Evolutionary conservation across 805 yeast species (phyloP).

Genomic region (Debaryomyces prosopidis): DNA sequence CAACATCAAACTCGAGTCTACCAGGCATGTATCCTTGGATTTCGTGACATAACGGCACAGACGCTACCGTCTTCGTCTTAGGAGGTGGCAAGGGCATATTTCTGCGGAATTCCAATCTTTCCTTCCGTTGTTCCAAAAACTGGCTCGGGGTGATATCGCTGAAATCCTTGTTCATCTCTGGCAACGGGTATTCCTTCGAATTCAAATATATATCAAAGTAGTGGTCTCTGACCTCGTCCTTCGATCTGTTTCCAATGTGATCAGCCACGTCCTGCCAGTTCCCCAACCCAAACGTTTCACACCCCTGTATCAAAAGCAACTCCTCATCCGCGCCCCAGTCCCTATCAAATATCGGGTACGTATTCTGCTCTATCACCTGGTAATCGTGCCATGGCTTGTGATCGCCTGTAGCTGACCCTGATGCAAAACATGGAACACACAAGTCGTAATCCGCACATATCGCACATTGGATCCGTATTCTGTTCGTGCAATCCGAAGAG

Average conservation of each 20-base stretch:
- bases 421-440: slow-evolving; percentile 96
- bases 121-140: slow-evolving; percentile 66
- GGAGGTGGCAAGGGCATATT: slow-evolving; percentile 78
- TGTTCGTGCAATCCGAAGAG: slow-evolving; percentile 90
- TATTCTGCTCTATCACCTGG: slow-evolving; percentile 87
- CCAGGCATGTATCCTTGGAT: slow-evolving; percentile 99
- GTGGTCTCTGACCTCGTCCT: slow-evolving; percentile 88
- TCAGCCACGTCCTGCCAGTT: slow-evolving; percentile 99
- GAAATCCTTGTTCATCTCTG: slow-evolving; percentile 77
- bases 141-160: slow-evolving; percentile 59
- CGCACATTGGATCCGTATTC: slow-evolving; percentile 91
- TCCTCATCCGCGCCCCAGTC: slow-evolving; percentile 99
- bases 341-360: slow-evolving; percentile 84
- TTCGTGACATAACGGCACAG: slow-evolving; percentile 95
- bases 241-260: slow-evolving; percentile 87
- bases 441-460: slow-evolving; percentile 90
- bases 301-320: slow-evolving; percentile 80
- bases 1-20: slow-evolving; percentile 92
- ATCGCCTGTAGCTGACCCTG: slow-evolving; percentile 74
- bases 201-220: slow-evolving; percentile 71
- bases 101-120: slow-evolving; percentile 69
- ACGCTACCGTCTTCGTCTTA: slow-evolving; percentile 83
- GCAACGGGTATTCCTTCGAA: slow-evolving; percentile 79
- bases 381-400: slow-evolving; percentile 96
- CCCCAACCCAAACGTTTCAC: slow-evolving; percentile 89